Evolutionary conservation across 768 basidiomycete genomes (phyloP).

Genomic region (Porphyrellus cyaneotinctus): DNA sequence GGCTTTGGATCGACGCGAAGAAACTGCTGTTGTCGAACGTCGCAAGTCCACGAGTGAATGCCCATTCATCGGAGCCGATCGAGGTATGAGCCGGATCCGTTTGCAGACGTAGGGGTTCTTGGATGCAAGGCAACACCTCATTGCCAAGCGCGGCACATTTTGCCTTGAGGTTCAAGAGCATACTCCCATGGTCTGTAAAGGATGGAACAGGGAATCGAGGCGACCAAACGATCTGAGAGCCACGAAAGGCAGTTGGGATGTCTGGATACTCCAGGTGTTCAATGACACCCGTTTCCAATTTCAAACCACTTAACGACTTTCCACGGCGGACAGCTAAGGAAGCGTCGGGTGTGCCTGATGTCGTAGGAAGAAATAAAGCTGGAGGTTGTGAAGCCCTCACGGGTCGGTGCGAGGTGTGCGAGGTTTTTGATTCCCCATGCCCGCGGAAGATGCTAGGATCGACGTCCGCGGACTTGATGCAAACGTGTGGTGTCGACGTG

Average conservation of each 20-base stretch:
- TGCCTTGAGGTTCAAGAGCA: constrained; percentile 34
- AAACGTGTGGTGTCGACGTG: not conserved
- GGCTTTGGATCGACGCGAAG: constrained; percentile 5
- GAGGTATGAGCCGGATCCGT: constrained; percentile 1
- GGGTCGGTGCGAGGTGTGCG: not conserved
- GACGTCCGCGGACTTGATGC: constrained; percentile 9
- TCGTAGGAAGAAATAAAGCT: not conserved
- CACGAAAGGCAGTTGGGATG: constrained; percentile 42
- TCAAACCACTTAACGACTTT: constrained; percentile 30
- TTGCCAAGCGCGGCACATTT: constrained; percentile 29
- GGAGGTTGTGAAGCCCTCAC: not conserved
- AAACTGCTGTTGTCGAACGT: constrained; percentile 22
- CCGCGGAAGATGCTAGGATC: constrained; percentile 2
- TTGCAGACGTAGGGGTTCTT: not conserved
- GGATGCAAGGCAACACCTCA: constrained; percentile 11
- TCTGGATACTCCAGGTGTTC: constrained; percentile 34
- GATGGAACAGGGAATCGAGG: constrained; percentile 21
- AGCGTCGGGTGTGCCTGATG: constrained; percentile 5
- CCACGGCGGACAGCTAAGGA: constrained; percentile 41
- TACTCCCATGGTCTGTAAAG: constrained; percentile 33
- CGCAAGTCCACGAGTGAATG: constrained; percentile 31
- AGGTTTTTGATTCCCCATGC: constrained; percentile 5
- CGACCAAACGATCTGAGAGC: constrained; percentile 32
- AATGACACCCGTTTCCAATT: constrained; percentile 15
- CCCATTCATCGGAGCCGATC: constrained; percentile 35